Conservation (phyloP, 2,329 filamentous ascomycete genomes). For the Aspergillus novoparasiticus region DNA sequence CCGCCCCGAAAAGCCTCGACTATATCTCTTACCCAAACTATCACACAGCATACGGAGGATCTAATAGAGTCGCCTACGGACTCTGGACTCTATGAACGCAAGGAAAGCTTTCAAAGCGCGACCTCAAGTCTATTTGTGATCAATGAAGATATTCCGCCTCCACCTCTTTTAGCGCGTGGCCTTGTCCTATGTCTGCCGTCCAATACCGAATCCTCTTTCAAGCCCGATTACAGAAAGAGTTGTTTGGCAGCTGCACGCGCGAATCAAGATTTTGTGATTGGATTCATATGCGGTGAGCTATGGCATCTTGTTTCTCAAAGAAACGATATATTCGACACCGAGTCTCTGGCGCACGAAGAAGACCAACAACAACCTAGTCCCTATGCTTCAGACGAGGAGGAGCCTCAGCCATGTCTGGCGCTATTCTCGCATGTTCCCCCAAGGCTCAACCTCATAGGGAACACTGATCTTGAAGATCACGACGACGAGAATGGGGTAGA, state of each 20-base stretch:
- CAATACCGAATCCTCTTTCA: slow-evolving; percentile 32
- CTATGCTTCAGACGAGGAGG: slow-evolving; percentile 19
- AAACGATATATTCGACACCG: slow-evolving; percentile 31
- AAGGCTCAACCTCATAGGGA: slow-evolving; percentile 13
- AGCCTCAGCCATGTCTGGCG: slow-evolving; percentile 15
- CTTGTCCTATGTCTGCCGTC: slow-evolving; percentile 41
- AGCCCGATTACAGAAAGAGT: slow-evolving; percentile 35
- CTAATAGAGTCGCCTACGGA: slow-evolving; percentile 23
- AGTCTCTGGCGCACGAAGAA: slow-evolving; percentile 19
- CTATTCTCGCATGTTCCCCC: slow-evolving; percentile 22
- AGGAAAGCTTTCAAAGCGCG: slow-evolving; percentile 13
- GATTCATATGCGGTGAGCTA: slow-evolving; percentile 39
- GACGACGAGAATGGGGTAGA: slow-evolving; percentile 12
- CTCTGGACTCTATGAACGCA: slow-evolving; percentile 12
- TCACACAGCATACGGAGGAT: slow-evolving; percentile 39
- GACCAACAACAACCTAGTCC: slow-evolving; percentile 20
- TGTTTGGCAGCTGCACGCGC: slow-evolving; percentile 42
- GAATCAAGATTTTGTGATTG: slow-evolving; percentile 45
- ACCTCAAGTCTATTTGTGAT: slow-evolving; percentile 18
- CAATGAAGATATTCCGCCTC: slow-evolving; percentile 30
- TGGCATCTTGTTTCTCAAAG: slow-evolving; percentile 37
- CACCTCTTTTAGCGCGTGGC: slow-evolving; percentile 40
- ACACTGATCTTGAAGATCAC: slow-evolving; percentile 15
- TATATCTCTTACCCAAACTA: slow-evolving; percentile 46
- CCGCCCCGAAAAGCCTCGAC: slow-evolving; percentile 41